A percentile compares a stretch with the other conserved stretches of the same genome.
These are phyloP conservation scores for Magnolia kwangsiensis DNA, from an alignment of 164 flowering plant species.

Conservation along the genomic window DNA sequence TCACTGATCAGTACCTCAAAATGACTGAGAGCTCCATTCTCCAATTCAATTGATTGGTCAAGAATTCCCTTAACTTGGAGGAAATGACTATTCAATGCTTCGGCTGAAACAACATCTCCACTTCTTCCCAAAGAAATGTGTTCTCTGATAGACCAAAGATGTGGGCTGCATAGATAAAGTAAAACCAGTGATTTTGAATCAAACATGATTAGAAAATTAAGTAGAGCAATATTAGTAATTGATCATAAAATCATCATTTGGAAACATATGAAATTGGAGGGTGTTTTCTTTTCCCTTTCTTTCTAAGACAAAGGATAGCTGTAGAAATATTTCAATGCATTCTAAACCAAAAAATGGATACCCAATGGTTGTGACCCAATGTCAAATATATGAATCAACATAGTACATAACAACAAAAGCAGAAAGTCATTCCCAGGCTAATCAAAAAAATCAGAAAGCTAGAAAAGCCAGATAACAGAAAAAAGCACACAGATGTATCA, in stretches of 20 bases:
- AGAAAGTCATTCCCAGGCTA: not conserved
- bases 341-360: no score
- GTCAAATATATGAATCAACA: not conserved
- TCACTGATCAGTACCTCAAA: constrained; percentile 66
- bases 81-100: constrained; percentile 48
- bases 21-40: constrained; percentile 68
- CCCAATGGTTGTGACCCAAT: not conserved
- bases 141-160: constrained; percentile 76
- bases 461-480: no score
- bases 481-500: no score
- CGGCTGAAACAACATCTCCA: constrained; percentile 59
- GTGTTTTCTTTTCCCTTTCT: not conserved
- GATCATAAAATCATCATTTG: not conserved
- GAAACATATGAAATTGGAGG: not conserved
- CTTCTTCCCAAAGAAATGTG: constrained; percentile 64
- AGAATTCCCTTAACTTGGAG: constrained; percentile 39
- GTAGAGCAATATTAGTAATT: not conserved
- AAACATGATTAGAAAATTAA: not conserved
- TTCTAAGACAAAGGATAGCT: not conserved
- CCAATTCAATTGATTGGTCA: constrained; percentile 55
- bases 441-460: no score
- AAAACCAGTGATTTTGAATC: not conserved
- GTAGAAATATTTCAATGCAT: not conserved
- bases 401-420: not conserved
- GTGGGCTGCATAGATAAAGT: constrained; percentile 59